These are phyloP conservation scores for Gastrolobium villosum DNA, from an alignment of 306 rosid genomes.

Conservation along the genomic window DNA sequence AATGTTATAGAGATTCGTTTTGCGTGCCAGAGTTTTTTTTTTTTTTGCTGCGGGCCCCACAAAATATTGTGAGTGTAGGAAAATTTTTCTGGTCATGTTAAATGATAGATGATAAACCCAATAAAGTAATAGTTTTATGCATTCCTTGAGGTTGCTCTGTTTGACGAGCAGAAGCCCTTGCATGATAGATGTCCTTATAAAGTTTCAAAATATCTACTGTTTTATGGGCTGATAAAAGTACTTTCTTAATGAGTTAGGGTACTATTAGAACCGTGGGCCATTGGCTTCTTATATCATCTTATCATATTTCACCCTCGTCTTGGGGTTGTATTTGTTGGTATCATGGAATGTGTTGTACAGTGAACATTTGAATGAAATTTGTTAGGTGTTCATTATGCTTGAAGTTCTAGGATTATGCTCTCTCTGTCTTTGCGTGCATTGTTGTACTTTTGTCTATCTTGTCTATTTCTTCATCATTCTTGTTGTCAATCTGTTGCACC, in stretches of 20 bases:
- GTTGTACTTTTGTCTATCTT: slow-evolving; percentile 8
- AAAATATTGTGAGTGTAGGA: no score
- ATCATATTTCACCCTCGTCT: background rate
- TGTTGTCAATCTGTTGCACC: background rate
- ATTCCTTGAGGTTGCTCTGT: background rate
- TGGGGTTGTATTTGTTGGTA: slow-evolving; percentile 3
- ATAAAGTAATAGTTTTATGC: slow-evolving; percentile 10
- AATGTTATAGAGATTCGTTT: no score
- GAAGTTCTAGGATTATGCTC: background rate
- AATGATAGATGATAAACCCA: no score
- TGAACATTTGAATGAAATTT: slow-evolving; percentile 9
- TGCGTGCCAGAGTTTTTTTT: no score
- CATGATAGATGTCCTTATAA: background rate
- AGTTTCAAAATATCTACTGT: background rate
- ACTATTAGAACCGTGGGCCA: background rate
- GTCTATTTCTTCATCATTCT: background rate
- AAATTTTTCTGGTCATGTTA: no score
- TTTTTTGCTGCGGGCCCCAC: no score
- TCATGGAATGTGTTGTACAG: background rate
- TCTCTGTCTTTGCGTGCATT: background rate
- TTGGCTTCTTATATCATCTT: slow-evolving; percentile 8
- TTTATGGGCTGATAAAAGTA: background rate
- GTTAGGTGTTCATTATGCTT: background rate
- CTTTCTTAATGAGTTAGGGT: background rate
- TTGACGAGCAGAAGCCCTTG: slow-evolving; percentile 19